Conservation (phyloP, 164 flowering plant species). For the Platanus orientalis region DNA sequence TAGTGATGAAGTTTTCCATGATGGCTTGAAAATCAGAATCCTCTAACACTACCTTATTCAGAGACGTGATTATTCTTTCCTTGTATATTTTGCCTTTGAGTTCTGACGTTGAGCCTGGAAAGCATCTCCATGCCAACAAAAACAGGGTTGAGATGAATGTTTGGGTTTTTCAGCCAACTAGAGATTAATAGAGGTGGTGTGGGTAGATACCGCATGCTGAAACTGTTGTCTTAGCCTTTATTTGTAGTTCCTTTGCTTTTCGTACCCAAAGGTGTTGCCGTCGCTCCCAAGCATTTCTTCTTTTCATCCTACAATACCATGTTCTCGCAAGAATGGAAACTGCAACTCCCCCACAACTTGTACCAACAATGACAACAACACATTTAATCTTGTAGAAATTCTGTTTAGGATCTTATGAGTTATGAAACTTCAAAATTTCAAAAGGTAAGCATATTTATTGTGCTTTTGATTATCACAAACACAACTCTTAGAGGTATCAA, state of each 20-base stretch:
- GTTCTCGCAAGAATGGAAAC: no score
- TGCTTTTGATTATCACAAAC: no score
- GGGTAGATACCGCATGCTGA: conserved; percentile 59
- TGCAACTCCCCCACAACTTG: no score
- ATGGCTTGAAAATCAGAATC: conserved; percentile 27
- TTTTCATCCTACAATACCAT: conserved; percentile 16
- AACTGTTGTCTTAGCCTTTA: conserved; percentile 45
- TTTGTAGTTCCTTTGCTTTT: conserved; percentile 30
- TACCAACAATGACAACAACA: no score
- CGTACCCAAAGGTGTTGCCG: conserved; percentile 25
- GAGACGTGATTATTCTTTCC: conserved; percentile 60
- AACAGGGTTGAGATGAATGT: conserved; percentile 61
- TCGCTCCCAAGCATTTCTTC: conserved; percentile 49
- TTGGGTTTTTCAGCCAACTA: conserved; percentile 54
- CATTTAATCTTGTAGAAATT: no score
- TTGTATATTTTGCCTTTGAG: conserved; percentile 37
- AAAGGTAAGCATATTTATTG: no score
- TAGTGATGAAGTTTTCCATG: conserved; percentile 39
- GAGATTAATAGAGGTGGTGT: conserved; percentile 57
- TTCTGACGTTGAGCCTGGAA: conserved; percentile 37
- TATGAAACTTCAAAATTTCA: no score
- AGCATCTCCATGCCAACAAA: conserved; percentile 64
- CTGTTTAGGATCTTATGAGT: no score
- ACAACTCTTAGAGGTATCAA: no score
- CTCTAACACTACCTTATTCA: conserved; percentile 41